A percentile compares a stretch with the other conserved stretches of the same genome.
Conservation (phyloP, 192 early-diverging fungal species). For the Coemansia sp. region DNA sequence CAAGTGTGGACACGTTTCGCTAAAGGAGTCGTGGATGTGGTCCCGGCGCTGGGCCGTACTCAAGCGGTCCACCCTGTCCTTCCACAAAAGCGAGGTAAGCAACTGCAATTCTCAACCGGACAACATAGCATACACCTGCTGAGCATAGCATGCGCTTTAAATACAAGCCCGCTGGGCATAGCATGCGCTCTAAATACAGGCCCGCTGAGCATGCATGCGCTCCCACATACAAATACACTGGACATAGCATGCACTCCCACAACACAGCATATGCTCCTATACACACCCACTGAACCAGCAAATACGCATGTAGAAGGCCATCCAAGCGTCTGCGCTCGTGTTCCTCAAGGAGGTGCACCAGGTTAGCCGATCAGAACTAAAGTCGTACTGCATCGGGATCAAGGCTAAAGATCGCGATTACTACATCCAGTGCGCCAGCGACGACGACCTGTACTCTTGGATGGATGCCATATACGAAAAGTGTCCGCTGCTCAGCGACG, state of each 20-base stretch:
- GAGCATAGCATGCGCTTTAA: too few species aligned
- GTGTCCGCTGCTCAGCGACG: slow-evolving; percentile 49
- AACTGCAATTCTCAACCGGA: not conserved
- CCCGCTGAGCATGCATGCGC: too few species aligned
- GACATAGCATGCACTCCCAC: too few species aligned
- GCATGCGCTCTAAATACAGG: too few species aligned
- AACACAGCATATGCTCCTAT: too few species aligned
- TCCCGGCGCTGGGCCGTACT: slow-evolving; percentile 89
- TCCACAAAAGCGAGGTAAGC: slow-evolving; percentile 90
- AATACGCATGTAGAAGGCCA: slow-evolving; percentile 31
- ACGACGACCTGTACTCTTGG: slow-evolving; percentile 98
- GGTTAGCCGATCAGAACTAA: slow-evolving; percentile 85
- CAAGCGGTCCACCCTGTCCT: slow-evolving; percentile 84
- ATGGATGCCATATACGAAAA: slow-evolving; percentile 94
- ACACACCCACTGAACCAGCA: not conserved
- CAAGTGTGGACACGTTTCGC: slow-evolving; percentile 48
- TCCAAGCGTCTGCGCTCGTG: slow-evolving; percentile 82
- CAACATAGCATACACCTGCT: not conserved
- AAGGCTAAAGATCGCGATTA: slow-evolving; percentile 92
- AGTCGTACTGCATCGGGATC: slow-evolving; percentile 93
- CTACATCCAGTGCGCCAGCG: slow-evolving; percentile 88
- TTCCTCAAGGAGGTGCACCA: slow-evolving; percentile 90
- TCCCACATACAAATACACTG: too few species aligned
- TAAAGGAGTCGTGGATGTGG: slow-evolving; percentile 96
- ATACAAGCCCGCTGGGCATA: too few species aligned